Evolutionary conservation across 257 asterid genomes (phyloP).

Genomic region (Capsicum pubescens): DNA sequence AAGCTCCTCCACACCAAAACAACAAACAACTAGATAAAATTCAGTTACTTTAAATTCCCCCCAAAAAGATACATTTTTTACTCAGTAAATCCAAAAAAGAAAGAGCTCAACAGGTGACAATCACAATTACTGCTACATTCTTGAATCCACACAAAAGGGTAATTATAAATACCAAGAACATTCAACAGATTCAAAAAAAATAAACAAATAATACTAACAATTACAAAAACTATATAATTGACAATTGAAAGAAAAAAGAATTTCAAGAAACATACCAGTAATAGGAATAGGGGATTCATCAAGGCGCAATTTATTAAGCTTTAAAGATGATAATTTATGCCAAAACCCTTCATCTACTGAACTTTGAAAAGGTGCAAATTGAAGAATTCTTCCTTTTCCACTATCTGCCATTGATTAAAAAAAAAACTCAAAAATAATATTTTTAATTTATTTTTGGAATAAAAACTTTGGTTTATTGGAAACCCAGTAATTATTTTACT

Average conservation of each 20-base stretch:
- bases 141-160: neutral
- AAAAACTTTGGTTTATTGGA: neutral
- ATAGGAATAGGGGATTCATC: constrained; percentile 90
- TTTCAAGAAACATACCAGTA: constrained; percentile 54
- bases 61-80: no score
- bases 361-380: constrained; percentile 80
- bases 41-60: no score
- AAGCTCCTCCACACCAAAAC: no score
- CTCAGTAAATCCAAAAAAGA: no score
- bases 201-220: no score
- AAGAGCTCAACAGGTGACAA: no score
- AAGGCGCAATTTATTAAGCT: constrained; percentile 90
- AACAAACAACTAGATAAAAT: no score
- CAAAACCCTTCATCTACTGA: constrained; percentile 90
- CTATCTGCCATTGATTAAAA: neutral
- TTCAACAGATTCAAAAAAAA: no score
- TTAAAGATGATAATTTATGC: constrained; percentile 86
- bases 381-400: constrained; percentile 41
- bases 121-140: neutral
- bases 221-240: no score
- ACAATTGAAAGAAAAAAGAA: no score
- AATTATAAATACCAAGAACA: constrained; percentile 20
- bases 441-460: no score
- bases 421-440: no score
- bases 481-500: neutral